Evolutionary conservation across 768 basidiomycete species (phyloP), one percentile per base, ranked within the genome.

Genomic region (Gyrodon lividus): DNA sequence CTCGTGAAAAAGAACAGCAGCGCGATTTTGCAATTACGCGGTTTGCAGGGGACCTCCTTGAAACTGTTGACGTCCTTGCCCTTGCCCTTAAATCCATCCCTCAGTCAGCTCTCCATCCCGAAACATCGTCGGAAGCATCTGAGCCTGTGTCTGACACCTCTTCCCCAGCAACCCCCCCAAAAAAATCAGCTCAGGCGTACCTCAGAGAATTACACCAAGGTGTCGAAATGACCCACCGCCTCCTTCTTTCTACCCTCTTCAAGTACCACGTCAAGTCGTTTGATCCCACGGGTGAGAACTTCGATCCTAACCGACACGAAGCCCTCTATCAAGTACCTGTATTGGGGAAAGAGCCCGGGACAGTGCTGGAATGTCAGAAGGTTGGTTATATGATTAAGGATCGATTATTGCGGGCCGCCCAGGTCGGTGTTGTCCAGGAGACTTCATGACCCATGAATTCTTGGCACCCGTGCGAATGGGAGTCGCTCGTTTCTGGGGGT

Each of bases 301-400:
- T 99, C 62, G 94, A 99, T 71, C 96, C 97, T 14, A 98, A 98
- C 71, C 72, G 75, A 28, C 96, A 98, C 63, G 97, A 99, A 72
- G 97, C 97, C 10, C 77, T 97, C 23, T 98, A 92, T 72, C 92
- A 95, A 73, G 90, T 83, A 22, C 93, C 95, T 19, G 78, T 94
- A 57, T 87, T 92, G n/a, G 89, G 81, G 13, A 92, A 90, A 72
- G 85, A 87, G 67, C 84, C 92, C 1, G 96, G 96, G 13, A 87
- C 88, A 2, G 87, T 98, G 30, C 79, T 97, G 41, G 90, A 96
- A 66, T 91, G 89, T 66, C 88, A 89, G 68, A 94, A 96, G 75
- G 76, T 77, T 49, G 95, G 94, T 4, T 98, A 92, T 75, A 92
- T 78, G 73, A 93, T 99, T 74, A 97, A 96, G 74, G 91, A 92